phyloP scores from a whole-genome alignment of 768 basidiomycete species.

The Clavulina sp. region DNA sequence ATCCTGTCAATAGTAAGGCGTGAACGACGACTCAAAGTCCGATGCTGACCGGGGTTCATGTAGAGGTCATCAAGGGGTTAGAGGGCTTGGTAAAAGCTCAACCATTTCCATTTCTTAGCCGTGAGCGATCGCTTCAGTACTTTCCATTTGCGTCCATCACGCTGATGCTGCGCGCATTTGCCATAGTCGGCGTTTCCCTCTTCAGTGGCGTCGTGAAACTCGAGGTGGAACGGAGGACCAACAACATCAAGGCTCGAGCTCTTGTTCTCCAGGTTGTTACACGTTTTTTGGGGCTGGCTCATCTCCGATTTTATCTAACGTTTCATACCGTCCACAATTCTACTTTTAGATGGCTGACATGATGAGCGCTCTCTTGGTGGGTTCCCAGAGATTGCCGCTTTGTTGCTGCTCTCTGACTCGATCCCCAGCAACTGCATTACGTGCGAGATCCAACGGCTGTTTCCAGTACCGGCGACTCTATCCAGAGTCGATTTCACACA shows the following conservation, averaged over 20 bases:
- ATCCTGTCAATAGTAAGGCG: background rate
- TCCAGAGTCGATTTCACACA: background rate
- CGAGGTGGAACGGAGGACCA: background rate
- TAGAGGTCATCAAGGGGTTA: background rate
- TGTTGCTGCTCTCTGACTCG: background rate
- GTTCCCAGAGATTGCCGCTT: too few relatives aligned
- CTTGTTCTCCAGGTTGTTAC: background rate
- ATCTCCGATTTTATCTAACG: too few relatives aligned
- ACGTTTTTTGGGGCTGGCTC: too few relatives aligned
- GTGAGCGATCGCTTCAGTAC: too few relatives aligned
- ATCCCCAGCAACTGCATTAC: background rate
- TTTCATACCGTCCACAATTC: too few relatives aligned
- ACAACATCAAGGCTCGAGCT: background rate
- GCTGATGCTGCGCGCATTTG: too few relatives aligned
- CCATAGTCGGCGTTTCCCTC: background rate
- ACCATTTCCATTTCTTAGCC: constrained; percentile 1
- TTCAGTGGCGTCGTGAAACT: background rate
- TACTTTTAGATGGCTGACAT: too few relatives aligned
- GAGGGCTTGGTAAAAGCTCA: background rate
- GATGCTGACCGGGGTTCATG: too few relatives aligned
- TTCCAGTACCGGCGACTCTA: background rate
- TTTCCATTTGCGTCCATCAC: too few relatives aligned
- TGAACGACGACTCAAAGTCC: too few relatives aligned
- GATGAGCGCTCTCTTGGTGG: too few relatives aligned
- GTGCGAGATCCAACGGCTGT: background rate